Base-by-base conservation (phyloP, 2,329 filamentous ascomycete species). In the Pseudocercospora macadamiae region DNA sequence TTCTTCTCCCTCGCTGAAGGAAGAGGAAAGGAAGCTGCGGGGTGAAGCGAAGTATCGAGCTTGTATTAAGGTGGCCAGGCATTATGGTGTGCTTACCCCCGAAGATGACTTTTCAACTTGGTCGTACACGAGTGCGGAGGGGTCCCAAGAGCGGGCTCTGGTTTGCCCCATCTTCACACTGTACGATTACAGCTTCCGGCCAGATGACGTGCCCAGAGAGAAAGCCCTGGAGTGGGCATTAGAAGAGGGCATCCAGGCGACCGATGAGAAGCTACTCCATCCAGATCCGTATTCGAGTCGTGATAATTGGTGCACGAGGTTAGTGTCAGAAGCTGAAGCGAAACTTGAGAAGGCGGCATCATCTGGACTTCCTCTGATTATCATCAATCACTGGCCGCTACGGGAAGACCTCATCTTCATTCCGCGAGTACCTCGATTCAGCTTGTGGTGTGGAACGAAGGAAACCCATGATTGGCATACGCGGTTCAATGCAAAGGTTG, bases 161-260 rank as follows among this genome's bases (percentile, higher is more conserved):
- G 77, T 86, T 37, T 81, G 80, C 28, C 83, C 81, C 28, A 77
- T 84, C 51, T 86, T 85, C 74, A 84, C 83, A 0, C 73, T 86
- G 12, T 86, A 85, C 74, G 83, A 86, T 71, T 86, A 86, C 71
- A 81, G 76, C 61, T 86, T 85, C 69, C 75, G 82, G 0, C 83
- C 83, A 0, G 73, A 70, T 1, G 65, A 82, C 45, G 76, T 85
- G 7, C 71, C 74, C 23, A 71, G 80, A 34, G 81, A 81, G 57
- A 70, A 75, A 18, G 82, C 82, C 2, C 61, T 80, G 6, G 74
- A 72, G 1, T 80, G 78, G 78, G 78, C 78, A 1, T 66, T 73
- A 57, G 78, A 80, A 53, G 69, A 78, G 55, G 73, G 75, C 42
- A 78, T 80, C 36, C 73, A 75, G 61, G 77, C 78, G 3, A 80